A percentile compares a stretch with the other conserved stretches of the same genome.
Evolutionary conservation across 2,329 filamentous ascomycete species (phyloP).

Genomic region (Diaporthe aspalathi): DNA sequence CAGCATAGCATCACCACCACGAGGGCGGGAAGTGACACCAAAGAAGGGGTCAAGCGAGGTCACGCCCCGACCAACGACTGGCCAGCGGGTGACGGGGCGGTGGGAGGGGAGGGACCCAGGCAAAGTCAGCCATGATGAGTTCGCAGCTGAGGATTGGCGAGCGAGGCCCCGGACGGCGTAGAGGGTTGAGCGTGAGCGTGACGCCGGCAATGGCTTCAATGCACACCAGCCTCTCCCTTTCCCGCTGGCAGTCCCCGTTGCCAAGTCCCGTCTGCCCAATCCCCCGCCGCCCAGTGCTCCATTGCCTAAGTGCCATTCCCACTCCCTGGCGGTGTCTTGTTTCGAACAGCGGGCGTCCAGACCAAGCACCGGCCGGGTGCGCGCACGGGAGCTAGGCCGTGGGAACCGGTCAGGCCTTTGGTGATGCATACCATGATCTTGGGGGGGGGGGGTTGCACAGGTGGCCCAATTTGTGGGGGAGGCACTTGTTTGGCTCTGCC

Average conservation of each 20-base stretch:
- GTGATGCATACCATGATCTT: slow-evolving; percentile 21
- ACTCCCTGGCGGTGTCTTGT: slow-evolving; percentile 21
- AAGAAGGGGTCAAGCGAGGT: not conserved
- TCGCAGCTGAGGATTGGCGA: slow-evolving; percentile 37
- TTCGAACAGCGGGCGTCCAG: slow-evolving; percentile 28
- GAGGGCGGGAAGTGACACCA: slow-evolving; percentile 24
- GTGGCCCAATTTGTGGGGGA: slow-evolving; percentile 24
- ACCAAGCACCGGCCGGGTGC: not conserved
- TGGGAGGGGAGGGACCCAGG: not conserved
- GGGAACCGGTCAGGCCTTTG: slow-evolving; percentile 14
- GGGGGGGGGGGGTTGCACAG: no score
- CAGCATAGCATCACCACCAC: slow-evolving; percentile 32
- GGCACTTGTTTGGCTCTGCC: slow-evolving; percentile 22
- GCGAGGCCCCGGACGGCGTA: slow-evolving; percentile 19
- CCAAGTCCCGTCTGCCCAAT: not conserved
- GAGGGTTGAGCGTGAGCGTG: slow-evolving; percentile 28
- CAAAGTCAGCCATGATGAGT: slow-evolving; percentile 24
- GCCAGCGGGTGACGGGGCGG: slow-evolving; percentile 16
- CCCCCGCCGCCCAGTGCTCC: not conserved
- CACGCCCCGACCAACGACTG: not conserved
- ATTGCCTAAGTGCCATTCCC: slow-evolving; percentile 5
- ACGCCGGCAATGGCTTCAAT: slow-evolving; percentile 35
- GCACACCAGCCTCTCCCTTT: slow-evolving; percentile 22
- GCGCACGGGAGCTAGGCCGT: slow-evolving; percentile 35
- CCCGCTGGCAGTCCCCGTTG: not conserved